Base-by-base conservation (phyloP, 768 basidiomycete species). In the Tulasnella calospora region DNA sequence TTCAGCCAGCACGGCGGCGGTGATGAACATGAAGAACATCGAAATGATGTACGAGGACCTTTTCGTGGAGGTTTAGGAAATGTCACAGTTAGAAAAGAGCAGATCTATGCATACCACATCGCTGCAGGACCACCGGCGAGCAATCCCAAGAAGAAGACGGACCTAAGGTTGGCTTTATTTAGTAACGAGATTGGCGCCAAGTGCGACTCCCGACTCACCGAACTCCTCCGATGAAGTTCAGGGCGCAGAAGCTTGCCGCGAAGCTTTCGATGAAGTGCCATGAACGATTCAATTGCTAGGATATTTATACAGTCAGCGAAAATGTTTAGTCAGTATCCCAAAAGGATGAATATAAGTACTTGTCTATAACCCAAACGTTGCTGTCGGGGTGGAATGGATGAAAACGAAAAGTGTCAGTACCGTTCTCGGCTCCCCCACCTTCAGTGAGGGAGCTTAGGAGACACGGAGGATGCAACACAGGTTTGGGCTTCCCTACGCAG, bases 401-500 rank as follows among this genome's bases (percentile, higher is more conserved):
- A 82, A 81, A 86, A 80, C 81, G 82, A 83, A 17, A 21, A 33
- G 80, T 46, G 87, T 93, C 85, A 94, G 92, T 87, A 84, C 83
- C 81, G 36, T 57, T 76, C 61, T 38, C 47, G 38, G 33, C 51
- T 61, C 75, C 57, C 75, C 55, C 47, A 40, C 82, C 81, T 82
- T 81, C 79, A 81, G 76, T 83, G 81, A 83, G 36, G 40, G 71
- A 87, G 86, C 85, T 84, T 83, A 40, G 75, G 76, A 55, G 79
- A 79, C 81, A 83, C 81, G 84, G 86, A 84, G 85, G 83, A 80
- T 83, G 84, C 83, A 83, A 84, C 87, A 89, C 92, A 92, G 89
- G 87, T 87, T 55, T 78, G 92, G 80, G 92, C 82, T 94, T 96
- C 94, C 94, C 94, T 95, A 94, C 94, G 95, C 94, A 94, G 93